Evolutionary conservation across 305 asterid species (phyloP).

Genomic region (Fraxinus sp.): DNA sequence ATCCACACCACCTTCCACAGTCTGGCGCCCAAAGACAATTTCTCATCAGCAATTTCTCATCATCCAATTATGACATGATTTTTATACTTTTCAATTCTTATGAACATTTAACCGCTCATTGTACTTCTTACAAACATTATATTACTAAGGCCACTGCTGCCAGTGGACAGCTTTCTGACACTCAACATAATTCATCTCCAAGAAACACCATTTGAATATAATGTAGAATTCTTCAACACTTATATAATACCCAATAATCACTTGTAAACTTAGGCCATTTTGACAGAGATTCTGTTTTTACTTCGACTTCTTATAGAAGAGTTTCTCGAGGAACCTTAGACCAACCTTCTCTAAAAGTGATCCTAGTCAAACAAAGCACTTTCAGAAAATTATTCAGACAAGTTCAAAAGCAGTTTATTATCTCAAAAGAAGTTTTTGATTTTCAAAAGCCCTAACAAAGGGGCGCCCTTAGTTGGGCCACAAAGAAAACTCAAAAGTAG

Average conservation of each 20-base stretch:
- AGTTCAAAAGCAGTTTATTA: not conserved
- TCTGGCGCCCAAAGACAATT: not conserved
- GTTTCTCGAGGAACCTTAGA: not conserved
- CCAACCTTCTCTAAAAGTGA: not conserved
- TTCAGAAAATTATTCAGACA: not conserved
- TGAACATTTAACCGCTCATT: not conserved
- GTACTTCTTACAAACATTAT: not conserved
- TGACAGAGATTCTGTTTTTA: not conserved
- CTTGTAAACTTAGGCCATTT: not conserved
- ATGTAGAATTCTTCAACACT: not conserved
- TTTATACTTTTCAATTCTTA: not conserved
- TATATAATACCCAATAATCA: not conserved
- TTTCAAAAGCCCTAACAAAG: not conserved
- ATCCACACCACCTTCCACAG: not conserved
- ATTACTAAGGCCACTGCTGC: not conserved
- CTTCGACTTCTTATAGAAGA: not conserved
- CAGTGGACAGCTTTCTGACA: not conserved
- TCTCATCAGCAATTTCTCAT: not conserved
- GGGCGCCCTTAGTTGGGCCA: not conserved
- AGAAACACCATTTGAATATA: not conserved
- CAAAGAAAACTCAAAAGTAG: conserved; percentile 1
- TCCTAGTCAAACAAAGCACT: not conserved
- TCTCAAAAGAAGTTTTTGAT: no score
- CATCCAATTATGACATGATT: not conserved
- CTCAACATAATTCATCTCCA: not conserved